phyloP scores from a whole-genome alignment of 768 basidiomycete genomes.

The Porpolomopsis calyptriformis region DNA sequence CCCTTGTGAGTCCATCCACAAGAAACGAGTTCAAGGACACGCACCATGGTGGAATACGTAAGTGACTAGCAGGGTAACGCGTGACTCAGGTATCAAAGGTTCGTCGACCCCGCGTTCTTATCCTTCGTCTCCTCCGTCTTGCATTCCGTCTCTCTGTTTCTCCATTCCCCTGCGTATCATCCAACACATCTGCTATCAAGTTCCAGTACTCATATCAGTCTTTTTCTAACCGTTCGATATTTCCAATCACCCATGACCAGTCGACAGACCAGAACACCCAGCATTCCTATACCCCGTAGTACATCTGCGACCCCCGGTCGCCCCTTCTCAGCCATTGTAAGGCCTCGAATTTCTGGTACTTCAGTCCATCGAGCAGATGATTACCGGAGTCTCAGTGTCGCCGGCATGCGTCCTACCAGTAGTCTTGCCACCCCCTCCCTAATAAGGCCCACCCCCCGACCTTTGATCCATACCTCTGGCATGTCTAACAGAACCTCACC shows the following conservation, averaged over 20 bases:
- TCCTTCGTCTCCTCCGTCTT: no score
- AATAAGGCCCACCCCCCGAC: conserved; percentile 33
- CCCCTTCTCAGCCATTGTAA: conserved; percentile 34
- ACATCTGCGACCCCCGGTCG: conserved; percentile 34
- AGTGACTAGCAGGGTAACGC: not conserved
- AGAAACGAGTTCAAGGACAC: not conserved
- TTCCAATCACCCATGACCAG: conserved; percentile 30
- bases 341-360: conserved; percentile 29
- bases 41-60: conserved; percentile 4
- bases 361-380: conserved; percentile 24
- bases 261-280: conserved; percentile 51
- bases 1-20: not conserved
- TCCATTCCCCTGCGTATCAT: no score
- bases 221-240: no score
- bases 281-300: conserved; percentile 55
- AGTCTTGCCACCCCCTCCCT: conserved; percentile 23
- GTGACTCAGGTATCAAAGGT: no score
- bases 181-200: no score
- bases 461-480: conserved; percentile 28
- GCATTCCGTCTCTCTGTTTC: no score
- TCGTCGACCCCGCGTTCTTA: no score
- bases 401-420: conserved; percentile 27
- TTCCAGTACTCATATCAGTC: no score
- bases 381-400: conserved; percentile 26
- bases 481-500: conserved; percentile 23